Conservation (phyloP, 495 filamentous ascomycete genomes). For the Pseudoneurospora amorphoporcata region DNA sequence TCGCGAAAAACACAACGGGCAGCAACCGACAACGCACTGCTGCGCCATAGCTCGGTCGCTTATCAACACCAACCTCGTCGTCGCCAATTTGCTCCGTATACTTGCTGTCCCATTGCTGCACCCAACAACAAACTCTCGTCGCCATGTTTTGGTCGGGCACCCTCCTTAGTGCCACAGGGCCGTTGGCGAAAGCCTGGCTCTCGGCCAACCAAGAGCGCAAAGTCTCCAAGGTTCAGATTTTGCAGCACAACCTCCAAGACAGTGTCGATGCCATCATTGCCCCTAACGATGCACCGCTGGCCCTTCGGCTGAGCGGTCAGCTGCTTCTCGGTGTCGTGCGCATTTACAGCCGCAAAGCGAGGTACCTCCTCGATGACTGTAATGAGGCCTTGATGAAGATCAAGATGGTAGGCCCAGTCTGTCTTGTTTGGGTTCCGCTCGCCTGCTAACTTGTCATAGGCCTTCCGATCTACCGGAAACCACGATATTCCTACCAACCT, state of each 20-base stretch:
- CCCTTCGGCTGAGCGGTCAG: conserved; percentile 85
- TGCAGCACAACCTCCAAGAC: conserved; percentile 84
- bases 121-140: conserved; percentile 15
- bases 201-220: conserved; percentile 97
- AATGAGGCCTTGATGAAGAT: conserved; percentile 95
- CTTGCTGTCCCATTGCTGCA: conserved; percentile 12
- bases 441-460: conserved; percentile 41
- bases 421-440: background rate
- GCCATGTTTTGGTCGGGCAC: conserved; percentile 98
- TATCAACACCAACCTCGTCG: background rate
- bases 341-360: conserved; percentile 94
- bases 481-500: conserved; percentile 65
- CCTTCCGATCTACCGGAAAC: conserved; percentile 68
- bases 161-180: conserved; percentile 90
- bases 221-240: conserved; percentile 85
- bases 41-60: background rate
- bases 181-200: conserved; percentile 94
- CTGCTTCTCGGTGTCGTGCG: conserved; percentile 89
- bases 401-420: conserved; percentile 63
- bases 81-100: background rate
- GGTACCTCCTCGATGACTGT: conserved; percentile 93
- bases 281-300: conserved; percentile 89
- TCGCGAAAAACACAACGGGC: background rate
- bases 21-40: background rate
- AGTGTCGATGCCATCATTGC: conserved; percentile 92